phyloP scores from a whole-genome alignment of 805 yeast genomes.

The Schwanniomyces pseudopolymorphus region DNA sequence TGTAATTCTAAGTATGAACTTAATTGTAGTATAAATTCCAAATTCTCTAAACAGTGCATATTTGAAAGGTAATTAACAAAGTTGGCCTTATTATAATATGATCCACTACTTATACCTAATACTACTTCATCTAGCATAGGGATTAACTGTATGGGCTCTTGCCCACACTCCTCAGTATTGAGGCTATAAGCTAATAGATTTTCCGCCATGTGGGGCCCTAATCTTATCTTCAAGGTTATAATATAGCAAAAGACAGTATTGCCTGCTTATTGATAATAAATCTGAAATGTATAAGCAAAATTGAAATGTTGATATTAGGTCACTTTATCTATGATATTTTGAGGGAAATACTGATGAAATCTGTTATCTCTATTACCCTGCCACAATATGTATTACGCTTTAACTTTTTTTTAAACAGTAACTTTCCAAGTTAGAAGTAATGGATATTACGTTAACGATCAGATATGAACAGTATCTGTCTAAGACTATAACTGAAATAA shows the following conservation, averaged over 20 bases:
- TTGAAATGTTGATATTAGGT: neutral
- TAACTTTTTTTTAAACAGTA: neutral
- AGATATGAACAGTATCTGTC: too few relatives aligned
- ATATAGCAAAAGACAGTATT: too few relatives aligned
- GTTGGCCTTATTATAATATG: conserved; percentile 4
- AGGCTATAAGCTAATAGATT: neutral
- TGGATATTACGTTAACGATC: neutral
- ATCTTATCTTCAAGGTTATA: too few relatives aligned
- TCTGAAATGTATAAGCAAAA: neutral
- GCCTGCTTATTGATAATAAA: too few relatives aligned
- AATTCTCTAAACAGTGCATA: conserved; percentile 38
- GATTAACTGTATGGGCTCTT: neutral
- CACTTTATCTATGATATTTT: neutral
- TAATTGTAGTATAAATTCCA: conserved; percentile 29
- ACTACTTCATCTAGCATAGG: conserved; percentile 7
- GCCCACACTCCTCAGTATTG: neutral
- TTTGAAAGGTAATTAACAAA: conserved; percentile 25
- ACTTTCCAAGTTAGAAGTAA: neutral
- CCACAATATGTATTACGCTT: neutral
- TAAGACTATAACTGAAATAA: neutral
- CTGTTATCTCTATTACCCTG: neutral
- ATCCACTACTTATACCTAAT: neutral
- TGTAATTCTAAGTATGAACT: conserved; percentile 12
- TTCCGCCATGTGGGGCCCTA: neutral
- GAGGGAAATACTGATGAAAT: neutral